A percentile compares a stretch with the other conserved stretches of the same genome.
phyloP scores from a whole-genome alignment of 2,329 filamentous ascomycete species.

The Phaeomoniella chlamydospora region DNA sequence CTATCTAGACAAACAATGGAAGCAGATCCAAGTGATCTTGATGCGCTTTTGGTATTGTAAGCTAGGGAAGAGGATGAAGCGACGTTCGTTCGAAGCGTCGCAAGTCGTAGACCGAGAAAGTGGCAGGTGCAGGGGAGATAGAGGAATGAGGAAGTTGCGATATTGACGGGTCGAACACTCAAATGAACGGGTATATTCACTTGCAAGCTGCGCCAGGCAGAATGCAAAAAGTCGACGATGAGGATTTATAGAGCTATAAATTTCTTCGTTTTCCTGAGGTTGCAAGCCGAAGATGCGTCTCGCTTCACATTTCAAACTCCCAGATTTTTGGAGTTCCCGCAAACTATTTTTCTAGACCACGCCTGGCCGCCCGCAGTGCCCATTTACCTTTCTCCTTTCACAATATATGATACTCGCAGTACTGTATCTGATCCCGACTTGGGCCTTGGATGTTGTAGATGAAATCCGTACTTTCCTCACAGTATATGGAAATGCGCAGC shows the following conservation, averaged over 20 bases:
- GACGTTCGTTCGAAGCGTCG: background rate
- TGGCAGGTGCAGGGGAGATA: background rate
- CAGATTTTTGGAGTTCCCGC: background rate
- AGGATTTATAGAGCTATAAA: background rate
- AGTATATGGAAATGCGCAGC: too few relatives aligned
- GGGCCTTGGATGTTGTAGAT: too few relatives aligned
- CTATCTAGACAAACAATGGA: too few relatives aligned
- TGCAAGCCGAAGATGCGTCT: background rate
- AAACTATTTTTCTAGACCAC: too few relatives aligned
- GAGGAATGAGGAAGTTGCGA: background rate
- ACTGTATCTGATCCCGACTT: too few relatives aligned
- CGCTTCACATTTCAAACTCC: background rate
- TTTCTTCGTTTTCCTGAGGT: background rate
- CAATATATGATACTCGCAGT: too few relatives aligned
- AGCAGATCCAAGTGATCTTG: too few relatives aligned
- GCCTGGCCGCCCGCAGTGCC: too few relatives aligned
- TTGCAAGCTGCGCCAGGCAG: background rate
- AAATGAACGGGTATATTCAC: too few relatives aligned
- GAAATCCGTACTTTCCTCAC: too few relatives aligned
- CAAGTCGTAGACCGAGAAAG: background rate
- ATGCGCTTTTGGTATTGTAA: constrained; percentile 6
- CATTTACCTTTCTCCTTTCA: too few relatives aligned
- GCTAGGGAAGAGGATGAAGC: constrained; percentile 17
- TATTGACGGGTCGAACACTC: too few relatives aligned
- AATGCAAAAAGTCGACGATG: background rate